Conservation (phyloP, 352 stramenopile genomes). For the Plasmopara viticola region DNA sequence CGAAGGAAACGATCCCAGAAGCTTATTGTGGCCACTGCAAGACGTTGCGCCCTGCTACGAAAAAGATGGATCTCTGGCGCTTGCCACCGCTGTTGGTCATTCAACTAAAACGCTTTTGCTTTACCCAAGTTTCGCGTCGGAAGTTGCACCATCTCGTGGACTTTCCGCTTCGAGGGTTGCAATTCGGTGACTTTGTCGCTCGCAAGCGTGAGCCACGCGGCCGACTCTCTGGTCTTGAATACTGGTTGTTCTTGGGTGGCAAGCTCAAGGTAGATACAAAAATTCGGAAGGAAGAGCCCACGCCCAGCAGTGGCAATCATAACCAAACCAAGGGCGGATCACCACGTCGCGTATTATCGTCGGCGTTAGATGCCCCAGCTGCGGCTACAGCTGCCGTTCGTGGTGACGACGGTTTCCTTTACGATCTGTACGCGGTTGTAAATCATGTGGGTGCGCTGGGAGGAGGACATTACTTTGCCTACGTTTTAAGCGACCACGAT, state of each 20-base stretch:
- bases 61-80: slow-evolving; percentile 96
- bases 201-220: slow-evolving; percentile 40
- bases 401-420: slow-evolving; percentile 65
- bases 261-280: slow-evolving; percentile 35
- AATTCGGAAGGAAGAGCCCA: slow-evolving; percentile 6
- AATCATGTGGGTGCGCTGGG: slow-evolving; percentile 96
- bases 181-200: slow-evolving; percentile 81
- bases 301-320: slow-evolving; percentile 4
- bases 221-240: slow-evolving; percentile 46
- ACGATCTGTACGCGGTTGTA: slow-evolving; percentile 96
- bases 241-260: slow-evolving; percentile 73
- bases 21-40: slow-evolving; percentile 81
- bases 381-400: slow-evolving; percentile 48
- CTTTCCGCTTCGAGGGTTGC: slow-evolving; percentile 91
- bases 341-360: slow-evolving; percentile 16
- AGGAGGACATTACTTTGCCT: slow-evolving; percentile 93
- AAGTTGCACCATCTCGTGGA: slow-evolving; percentile 96
- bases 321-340: slow-evolving; percentile 9
- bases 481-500: slow-evolving; percentile 73
- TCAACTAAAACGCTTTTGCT: slow-evolving; percentile 99
- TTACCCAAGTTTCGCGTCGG: slow-evolving; percentile 85
- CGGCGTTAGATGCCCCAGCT: slow-evolving; percentile 52
- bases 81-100: slow-evolving; percentile 97
- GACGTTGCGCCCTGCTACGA: slow-evolving; percentile 89
- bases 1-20: slow-evolving; percentile 72